phyloP scores from a whole-genome alignment of 805 yeast genomes.

The Cyberlindnera saturnus region DNA sequence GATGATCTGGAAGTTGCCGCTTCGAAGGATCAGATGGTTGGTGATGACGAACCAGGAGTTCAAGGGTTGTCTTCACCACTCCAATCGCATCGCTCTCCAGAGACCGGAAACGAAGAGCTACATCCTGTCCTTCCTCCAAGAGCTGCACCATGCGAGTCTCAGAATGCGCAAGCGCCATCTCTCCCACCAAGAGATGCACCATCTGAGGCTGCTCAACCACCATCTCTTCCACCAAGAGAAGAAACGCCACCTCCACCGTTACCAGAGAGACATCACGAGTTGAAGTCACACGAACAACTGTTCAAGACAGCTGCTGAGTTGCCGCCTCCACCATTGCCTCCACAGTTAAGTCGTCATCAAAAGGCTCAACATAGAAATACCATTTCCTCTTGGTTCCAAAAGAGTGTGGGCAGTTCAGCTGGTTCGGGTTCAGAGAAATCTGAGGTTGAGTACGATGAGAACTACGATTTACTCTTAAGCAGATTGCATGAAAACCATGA shows the following conservation, averaged over 20 bases:
- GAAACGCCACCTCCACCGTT: background rate
- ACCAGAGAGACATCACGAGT: background rate
- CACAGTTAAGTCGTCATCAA: conserved; percentile 19
- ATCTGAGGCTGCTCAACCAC: conserved; percentile 14
- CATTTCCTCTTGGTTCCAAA: conserved; percentile 21
- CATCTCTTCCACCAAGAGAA: conserved; percentile 30
- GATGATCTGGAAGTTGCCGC: conserved; percentile 2
- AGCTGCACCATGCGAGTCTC: background rate
- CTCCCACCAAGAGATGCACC: conserved; percentile 19
- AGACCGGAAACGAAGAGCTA: background rate
- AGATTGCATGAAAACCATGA: conserved; percentile 52
- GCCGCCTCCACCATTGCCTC: conserved; percentile 24
- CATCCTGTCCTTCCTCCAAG: conserved; percentile 18
- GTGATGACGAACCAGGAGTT: background rate
- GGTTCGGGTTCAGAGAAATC: conserved; percentile 17
- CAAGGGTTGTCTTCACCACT: conserved; percentile 2
- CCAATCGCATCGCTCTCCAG: background rate
- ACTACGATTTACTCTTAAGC: conserved; percentile 54
- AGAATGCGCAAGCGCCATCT: conserved; percentile 2
- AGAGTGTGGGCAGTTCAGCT: conserved; percentile 5
- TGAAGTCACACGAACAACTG: conserved; percentile 1
- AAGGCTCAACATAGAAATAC: conserved; percentile 19
- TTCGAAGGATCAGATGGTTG: background rate
- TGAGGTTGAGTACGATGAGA: conserved; percentile 27
- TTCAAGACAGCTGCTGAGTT: conserved; percentile 24